phyloP scores from a whole-genome alignment of 352 stramenopile genomes.

The Phytophthora tubulina region DNA sequence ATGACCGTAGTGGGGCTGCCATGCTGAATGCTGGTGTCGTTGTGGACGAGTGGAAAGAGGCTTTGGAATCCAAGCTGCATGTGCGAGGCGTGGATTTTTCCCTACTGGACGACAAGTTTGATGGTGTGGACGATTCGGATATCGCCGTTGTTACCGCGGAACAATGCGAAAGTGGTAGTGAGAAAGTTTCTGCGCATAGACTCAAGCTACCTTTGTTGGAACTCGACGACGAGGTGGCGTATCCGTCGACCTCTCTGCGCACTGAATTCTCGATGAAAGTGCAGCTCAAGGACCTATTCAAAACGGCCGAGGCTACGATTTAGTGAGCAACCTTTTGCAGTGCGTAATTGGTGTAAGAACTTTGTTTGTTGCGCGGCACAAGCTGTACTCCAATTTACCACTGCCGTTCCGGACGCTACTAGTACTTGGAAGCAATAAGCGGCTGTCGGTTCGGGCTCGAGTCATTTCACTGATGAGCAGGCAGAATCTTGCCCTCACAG shows the following conservation, averaged over 20 bases:
- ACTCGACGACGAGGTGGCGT: constrained; percentile 41
- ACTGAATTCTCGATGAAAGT: constrained; percentile 46
- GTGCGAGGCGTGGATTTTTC: constrained; percentile 53
- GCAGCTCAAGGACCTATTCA: constrained; percentile 53
- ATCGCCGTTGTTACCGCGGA: constrained; percentile 2
- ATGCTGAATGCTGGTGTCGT: constrained; percentile 39
- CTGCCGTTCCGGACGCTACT: background rate
- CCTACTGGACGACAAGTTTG: constrained; percentile 41
- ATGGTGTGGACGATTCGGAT: constrained; percentile 18
- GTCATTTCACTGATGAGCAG: constrained; percentile 66
- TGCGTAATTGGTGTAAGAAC: constrained; percentile 13
- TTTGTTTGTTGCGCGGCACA: background rate
- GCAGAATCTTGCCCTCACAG: constrained; percentile 93
- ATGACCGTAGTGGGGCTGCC: constrained; percentile 36
- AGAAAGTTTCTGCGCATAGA: constrained; percentile 6
- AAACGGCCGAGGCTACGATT: constrained; percentile 52
- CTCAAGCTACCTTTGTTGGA: constrained; percentile 35
- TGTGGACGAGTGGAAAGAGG: constrained; percentile 50
- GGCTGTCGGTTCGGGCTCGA: background rate
- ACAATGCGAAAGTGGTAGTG: background rate
- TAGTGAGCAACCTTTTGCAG: constrained; percentile 23
- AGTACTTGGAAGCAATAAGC: constrained; percentile 4
- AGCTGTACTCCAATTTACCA: constrained; percentile 5
- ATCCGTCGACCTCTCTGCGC: constrained; percentile 37
- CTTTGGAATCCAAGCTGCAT: constrained; percentile 33